Conservation (phyloP, 148 eudicot species). For the Persicaria tinctoria region DNA sequence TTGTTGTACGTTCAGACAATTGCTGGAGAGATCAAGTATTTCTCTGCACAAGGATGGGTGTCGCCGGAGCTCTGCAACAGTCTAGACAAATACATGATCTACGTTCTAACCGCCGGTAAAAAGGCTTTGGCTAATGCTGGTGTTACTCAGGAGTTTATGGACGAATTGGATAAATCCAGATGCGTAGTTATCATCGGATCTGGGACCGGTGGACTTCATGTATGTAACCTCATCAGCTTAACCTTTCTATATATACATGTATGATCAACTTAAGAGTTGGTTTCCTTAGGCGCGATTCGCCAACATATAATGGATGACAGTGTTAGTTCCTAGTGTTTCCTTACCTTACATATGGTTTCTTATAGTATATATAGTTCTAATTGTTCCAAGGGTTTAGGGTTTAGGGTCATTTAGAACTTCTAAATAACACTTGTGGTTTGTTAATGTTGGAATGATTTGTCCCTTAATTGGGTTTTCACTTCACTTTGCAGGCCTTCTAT, state of each 20-base stretch:
- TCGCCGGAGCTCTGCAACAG: conserved; percentile 80
- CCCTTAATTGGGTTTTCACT: no score
- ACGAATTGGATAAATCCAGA: conserved; percentile 61
- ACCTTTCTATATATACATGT: no score
- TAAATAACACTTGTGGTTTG: no score
- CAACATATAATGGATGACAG: no score
- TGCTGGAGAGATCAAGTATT: conserved; percentile 93
- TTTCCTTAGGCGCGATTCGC: no score
- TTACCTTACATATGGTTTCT: no score
- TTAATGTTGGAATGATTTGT: no score
- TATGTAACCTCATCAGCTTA: conserved; percentile 10
- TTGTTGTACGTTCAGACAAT: conserved; percentile 46
- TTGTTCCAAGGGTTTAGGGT: no score
- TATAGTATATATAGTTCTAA: no score
- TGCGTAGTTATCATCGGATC: conserved; percentile 95
- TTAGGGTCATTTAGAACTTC: no score
- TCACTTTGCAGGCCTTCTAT: conserved; percentile 56
- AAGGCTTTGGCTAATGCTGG: conserved; percentile 90
- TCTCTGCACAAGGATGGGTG: conserved; percentile 80
- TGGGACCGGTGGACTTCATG: conserved; percentile 98
- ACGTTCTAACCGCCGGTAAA: conserved; percentile 92
- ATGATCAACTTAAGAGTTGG: neutral
- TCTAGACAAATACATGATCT: conserved; percentile 94
- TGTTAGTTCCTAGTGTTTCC: no score
- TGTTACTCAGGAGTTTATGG: conserved; percentile 67